These are phyloP conservation scores for Dillenia turbinata DNA, from an alignment of 164 flowering plant species.

Conservation along the genomic window DNA sequence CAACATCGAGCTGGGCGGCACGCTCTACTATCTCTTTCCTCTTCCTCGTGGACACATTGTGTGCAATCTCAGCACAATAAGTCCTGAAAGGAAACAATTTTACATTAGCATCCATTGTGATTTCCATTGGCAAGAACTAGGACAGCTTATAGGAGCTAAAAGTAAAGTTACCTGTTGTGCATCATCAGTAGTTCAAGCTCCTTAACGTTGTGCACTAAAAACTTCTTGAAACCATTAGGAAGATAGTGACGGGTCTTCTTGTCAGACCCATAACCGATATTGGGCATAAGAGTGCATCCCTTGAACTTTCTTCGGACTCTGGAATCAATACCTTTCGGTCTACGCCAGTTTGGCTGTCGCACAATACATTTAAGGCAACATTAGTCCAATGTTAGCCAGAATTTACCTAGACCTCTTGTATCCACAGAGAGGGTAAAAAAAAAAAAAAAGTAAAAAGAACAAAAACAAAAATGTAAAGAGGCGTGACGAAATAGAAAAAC, in stretches of 20 bases:
- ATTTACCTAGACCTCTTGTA: too few species aligned
- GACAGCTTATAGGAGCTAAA: background rate
- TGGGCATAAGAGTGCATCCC: conserved; percentile 65
- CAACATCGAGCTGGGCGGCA: conserved; percentile 73
- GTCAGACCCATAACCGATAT: conserved; percentile 75
- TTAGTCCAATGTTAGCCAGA: background rate
- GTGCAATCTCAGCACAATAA: conserved; percentile 79
- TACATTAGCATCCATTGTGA: too few species aligned
- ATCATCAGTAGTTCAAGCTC: conserved; percentile 74
- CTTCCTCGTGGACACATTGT: conserved; percentile 59
- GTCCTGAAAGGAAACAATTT: conserved; percentile 25
- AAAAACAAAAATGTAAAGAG: too few species aligned
- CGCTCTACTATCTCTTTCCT: conserved; percentile 73
- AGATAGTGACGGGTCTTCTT: conserved; percentile 81
- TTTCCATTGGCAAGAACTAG: background rate
- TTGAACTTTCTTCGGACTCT: conserved; percentile 80
- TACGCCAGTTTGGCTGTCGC: conserved; percentile 57
- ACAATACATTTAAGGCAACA: background rate
- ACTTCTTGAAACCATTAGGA: conserved; percentile 78
- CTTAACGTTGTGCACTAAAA: conserved; percentile 59
- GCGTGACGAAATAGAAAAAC: too few species aligned
- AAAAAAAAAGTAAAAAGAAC: too few species aligned
- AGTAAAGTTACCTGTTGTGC: conserved; percentile 62
- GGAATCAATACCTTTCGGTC: conserved; percentile 89
- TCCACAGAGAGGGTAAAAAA: too few species aligned